phyloP scores from a whole-genome alignment of 1,284 basidiomycete species.

The Cutaneotrichosporon sp. region DNA sequence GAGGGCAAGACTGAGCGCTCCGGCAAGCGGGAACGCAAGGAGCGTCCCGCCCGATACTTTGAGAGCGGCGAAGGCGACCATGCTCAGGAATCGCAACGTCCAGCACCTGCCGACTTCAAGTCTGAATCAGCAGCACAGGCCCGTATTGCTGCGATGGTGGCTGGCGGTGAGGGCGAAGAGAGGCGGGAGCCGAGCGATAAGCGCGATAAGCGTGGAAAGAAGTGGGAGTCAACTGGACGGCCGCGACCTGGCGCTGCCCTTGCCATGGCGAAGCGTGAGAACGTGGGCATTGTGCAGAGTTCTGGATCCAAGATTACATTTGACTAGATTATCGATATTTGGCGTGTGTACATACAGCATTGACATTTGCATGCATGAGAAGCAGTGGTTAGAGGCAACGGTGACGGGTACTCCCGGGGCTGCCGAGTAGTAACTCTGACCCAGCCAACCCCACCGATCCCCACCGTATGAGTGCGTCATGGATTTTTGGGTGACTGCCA shows the following conservation, averaged over 20 bases:
- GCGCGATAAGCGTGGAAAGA: conserved; percentile 41
- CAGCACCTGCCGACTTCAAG: conserved; percentile 8
- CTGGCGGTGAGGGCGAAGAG: background rate
- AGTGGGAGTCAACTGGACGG: conserved; percentile 52
- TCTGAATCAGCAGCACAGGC: conserved; percentile 10
- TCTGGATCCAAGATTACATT: conserved; percentile 79
- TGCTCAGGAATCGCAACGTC: conserved; percentile 2
- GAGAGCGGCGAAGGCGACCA: conserved; percentile 8
- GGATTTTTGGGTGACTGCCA: too few relatives aligned
- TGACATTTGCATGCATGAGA: background rate
- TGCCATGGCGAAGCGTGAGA: conserved; percentile 79
- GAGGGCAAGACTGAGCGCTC: conserved; percentile 5
- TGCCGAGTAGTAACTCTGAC: too few relatives aligned
- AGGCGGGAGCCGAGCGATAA: conserved; percentile 7
- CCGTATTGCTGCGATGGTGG: conserved; percentile 14
- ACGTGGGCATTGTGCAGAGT: conserved; percentile 69
- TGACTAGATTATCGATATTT: too few relatives aligned
- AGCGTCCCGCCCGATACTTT: conserved; percentile 12
- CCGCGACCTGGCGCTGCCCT: conserved; percentile 84
- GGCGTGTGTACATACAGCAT: background rate
- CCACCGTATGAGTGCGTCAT: too few relatives aligned
- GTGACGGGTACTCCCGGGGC: too few relatives aligned
- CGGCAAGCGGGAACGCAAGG: conserved; percentile 2
- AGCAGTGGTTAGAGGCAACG: too few relatives aligned
- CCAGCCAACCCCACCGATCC: too few relatives aligned